Base-by-base conservation (phyloP, 768 basidiomycete genomes). In the Boletellus ananas region DNA sequence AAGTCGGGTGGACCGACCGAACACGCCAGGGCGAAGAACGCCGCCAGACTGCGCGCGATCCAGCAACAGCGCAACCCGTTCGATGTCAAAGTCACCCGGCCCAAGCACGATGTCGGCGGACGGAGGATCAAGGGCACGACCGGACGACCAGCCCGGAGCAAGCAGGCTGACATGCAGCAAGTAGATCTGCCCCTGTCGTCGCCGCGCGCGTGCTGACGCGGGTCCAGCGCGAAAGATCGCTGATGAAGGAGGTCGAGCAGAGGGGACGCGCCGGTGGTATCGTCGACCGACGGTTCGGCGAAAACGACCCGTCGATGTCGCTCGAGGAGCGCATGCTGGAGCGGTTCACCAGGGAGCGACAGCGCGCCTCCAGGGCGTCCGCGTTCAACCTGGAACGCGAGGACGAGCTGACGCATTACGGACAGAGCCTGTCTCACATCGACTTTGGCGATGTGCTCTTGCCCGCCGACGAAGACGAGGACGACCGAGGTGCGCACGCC, bases 291-390 rank as follows among this genome's bases (percentile, higher is more conserved):
- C 86, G 96, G 17, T 97, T 98, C 64, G 96, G 96, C 71, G 96
- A 99, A 79, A 85, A 90, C 63, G 85, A 98, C 54, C 85, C 94
- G 2, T 79, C 84, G 10, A 84, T 98, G 80, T 85, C 89, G n/a
- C 74, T 93, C 29, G 96, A 99, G 66, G 95, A 98, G 57, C 87
- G 93, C 54, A 97, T 97, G 86, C 77, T 97, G 34, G 94, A 95
- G 68, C 86, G 96, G 27, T 98, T 97, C 66, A 97, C 94, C 10
- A 79, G 79, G 56, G 94, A 98, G 69, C 75, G 92, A 52, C 90
- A 94, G 64, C 78, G 86, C 17, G 69, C 82, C 9, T 85, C 86
- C 31, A 90, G 85, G 69, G 83, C 85, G 36, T 75, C 73, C 9
- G 75, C 81, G 12, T 97, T 96, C 78, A 94, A 94, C 60, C 75